A percentile compares a stretch with the other conserved stretches of the same genome.
phyloP scores from a whole-genome alignment of 2,329 filamentous ascomycete genomes.

The Colletotrichum graminicola region DNA sequence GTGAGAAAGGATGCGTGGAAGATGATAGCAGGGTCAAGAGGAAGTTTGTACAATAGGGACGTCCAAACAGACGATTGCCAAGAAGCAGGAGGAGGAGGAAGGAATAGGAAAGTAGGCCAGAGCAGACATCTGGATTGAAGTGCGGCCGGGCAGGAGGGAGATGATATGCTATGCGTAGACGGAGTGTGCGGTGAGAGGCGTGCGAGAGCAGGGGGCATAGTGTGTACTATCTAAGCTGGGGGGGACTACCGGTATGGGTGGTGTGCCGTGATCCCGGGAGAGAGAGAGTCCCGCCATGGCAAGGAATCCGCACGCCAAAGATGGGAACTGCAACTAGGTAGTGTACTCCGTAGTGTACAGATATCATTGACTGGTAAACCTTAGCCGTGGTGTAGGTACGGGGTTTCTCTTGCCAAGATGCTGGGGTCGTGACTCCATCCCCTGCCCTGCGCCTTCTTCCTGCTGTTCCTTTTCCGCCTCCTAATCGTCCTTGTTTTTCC shows the following conservation, averaged over 20 bases:
- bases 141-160: slow-evolving; percentile 25
- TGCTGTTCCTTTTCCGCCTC: not conserved
- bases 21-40: slow-evolving; percentile 5
- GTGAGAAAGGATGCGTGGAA: not conserved
- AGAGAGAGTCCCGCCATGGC: slow-evolving; percentile 22
- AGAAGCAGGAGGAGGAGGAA: slow-evolving; percentile 18
- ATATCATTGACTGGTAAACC: not conserved
- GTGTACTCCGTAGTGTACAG: no score
- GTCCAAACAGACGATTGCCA: slow-evolving; percentile 26
- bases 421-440: slow-evolving; percentile 23
- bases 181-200: slow-evolving; percentile 11
- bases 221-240: not conserved
- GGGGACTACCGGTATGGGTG: slow-evolving; percentile 17
- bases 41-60: not conserved
- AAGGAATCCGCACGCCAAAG: slow-evolving; percentile 5
- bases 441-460: slow-evolving; percentile 8
- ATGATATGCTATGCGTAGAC: slow-evolving; percentile 27
- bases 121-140: slow-evolving; percentile 22
- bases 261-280: slow-evolving; percentile 5
- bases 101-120: slow-evolving; percentile 9
- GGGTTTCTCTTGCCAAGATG: slow-evolving; percentile 33
- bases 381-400: not conserved
- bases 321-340: not conserved
- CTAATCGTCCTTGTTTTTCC: not conserved
- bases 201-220: not conserved